Base-by-base conservation (phyloP, 495 filamentous ascomycete species). In the Talaromyces proteolyticus region DNA sequence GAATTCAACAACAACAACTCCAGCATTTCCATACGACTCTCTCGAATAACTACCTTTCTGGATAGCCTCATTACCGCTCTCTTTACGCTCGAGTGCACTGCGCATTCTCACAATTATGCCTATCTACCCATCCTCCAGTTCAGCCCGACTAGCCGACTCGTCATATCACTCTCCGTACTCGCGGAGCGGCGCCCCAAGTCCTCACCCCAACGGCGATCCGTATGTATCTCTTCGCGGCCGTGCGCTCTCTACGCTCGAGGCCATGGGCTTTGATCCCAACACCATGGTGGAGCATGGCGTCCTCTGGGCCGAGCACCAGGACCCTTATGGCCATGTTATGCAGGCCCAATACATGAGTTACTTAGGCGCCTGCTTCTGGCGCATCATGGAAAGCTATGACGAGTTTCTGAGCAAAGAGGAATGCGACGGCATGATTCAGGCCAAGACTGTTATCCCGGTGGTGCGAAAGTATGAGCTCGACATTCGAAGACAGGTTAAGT, bases 291-390 rank as follows among this genome's bases (percentile, higher is more conserved):
- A 66, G 48, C 60, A 51, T 18, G 63, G 60, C 6, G 50, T 66
- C 7, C 22, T 63, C 17, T 66, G 63, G 63, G 63, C 63, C 11
- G 63, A 66, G 44, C 56, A 66, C 26, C 63, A 66, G 44, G 63
- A 66, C 23, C 63, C 63, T n/a, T 64, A 57, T 34, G 58, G 54
- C 25, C 60, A 63, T 40, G 58, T 63, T n/a, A 60, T 55, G 56
- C 58, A 64, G 0, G 50, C 60, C 4, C 58, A 62, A 44, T 66
- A 54, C 46, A 61, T 60, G 55, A 49, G 55, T 25, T 66, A 58
- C 46, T 34, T 64, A 1, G 58, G 61, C 20, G 49, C 25, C 11
- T 50, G 52, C 52, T 61, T 64, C 55, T 44, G 61, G 42, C 59
- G 63, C 36, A 53, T 60, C 21, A 64, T 66, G 59, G 63, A 66